A percentile compares a stretch with the other conserved stretches of the same genome.
Evolutionary conservation across 1,284 basidiomycete species (phyloP).

Genomic region (Abortiporus biennis): DNA sequence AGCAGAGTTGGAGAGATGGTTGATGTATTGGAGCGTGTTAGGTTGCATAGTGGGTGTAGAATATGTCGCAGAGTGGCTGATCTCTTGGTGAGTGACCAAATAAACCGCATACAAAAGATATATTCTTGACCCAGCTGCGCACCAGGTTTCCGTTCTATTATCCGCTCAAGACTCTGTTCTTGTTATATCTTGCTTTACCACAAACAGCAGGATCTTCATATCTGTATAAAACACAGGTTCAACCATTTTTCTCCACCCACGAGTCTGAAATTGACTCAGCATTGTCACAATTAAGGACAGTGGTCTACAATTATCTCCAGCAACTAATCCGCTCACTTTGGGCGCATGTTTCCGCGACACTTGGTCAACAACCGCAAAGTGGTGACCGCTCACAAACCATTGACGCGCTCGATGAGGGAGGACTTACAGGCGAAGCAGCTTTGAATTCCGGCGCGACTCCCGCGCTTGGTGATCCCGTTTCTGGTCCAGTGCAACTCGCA

Average conservation of each 20-base stretch:
- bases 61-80: slow-evolving; percentile 76
- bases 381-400: slow-evolving; percentile 9
- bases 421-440: slow-evolving; percentile 17
- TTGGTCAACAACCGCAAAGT: slow-evolving; percentile 29
- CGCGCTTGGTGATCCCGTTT: slow-evolving; percentile 46
- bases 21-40: slow-evolving; percentile 88
- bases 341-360: slow-evolving; percentile 45
- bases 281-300: slow-evolving; percentile 55
- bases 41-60: slow-evolving; percentile 72
- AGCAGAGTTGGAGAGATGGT: slow-evolving; percentile 76
- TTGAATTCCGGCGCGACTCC: slow-evolving; percentile 36
- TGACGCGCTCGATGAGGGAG: slow-evolving; percentile 20
- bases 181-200: slow-evolving; percentile 87
- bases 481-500: slow-evolving; percentile 56
- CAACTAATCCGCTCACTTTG: slow-evolving; percentile 54
- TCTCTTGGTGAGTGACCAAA: slow-evolving; percentile 70
- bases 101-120: neutral
- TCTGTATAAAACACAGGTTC: slow-evolving; percentile 70
- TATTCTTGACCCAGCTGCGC: slow-evolving; percentile 7
- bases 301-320: slow-evolving; percentile 60
- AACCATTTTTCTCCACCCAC: slow-evolving; percentile 73
- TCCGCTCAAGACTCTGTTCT: slow-evolving; percentile 75
- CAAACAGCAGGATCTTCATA: slow-evolving; percentile 82
- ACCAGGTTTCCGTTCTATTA: slow-evolving; percentile 86
- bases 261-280: slow-evolving; percentile 78